Evolutionary conservation across 495 filamentous ascomycete species (phyloP), one percentile per base, ranked within the genome.

Genomic region (Aspergillus cavernicola): DNA sequence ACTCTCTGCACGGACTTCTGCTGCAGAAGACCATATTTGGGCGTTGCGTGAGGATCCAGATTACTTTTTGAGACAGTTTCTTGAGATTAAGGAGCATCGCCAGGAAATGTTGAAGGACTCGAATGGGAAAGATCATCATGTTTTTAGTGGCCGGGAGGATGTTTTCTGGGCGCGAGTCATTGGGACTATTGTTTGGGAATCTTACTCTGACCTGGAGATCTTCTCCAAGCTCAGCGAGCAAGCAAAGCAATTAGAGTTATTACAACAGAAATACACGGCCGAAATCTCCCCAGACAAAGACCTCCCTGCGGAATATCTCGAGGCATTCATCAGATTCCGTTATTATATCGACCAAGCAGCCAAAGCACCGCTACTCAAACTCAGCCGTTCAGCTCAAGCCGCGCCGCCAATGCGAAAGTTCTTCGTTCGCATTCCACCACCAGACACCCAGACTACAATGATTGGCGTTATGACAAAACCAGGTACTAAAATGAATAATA

Each of bases 41-140:
- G 52, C 68, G 1, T 57, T 83, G 32, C 69, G 81, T n/a, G 79
- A 82, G 46, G 78, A 84, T 57, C 79, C 81, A 0, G 65, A 50
- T 5, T 85, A 81, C 53, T 82, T 84, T 39, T 55, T 57, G 6
- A 59, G 62, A 3, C 23, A 48, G 13, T 0, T 79, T 1, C 40
- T 36, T 4, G 67, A 76, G 0, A 46, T 36, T 13, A 61, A 53
- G 26, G 77, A 80, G 19, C 79, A 82, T 59, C 59, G 67, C 4
- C 44, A 59, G 4, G 71, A 77, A 26, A 45, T 63, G 15, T 3
- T 79, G 1, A 57, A 42, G 4, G 73, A 75, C 47, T 40, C 26
- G 0, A 33, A 59, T 19, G 66, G 67, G 3, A 55, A 65, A 0
- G 8, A 24, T 0, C 67, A 75, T 52, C 68, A 69, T 6, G 28